Base-by-base conservation (phyloP, 129 eudicot species). In the Pittosporum tobira region DNA sequence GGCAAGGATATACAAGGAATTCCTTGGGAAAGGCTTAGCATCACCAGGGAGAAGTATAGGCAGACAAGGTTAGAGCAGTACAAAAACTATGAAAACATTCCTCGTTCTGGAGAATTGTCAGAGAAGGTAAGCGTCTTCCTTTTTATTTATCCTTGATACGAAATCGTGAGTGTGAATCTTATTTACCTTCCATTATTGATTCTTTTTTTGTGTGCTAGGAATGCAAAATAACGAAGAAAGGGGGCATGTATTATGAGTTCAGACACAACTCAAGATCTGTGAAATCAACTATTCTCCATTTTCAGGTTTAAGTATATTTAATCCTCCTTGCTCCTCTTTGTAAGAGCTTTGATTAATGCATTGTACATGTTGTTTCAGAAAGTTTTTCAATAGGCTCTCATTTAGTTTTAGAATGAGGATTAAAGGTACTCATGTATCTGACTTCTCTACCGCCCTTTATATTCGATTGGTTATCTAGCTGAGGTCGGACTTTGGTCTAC, bases 1-100 rank as follows among this genome's bases (percentile, higher is more conserved):
- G 96, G 96, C 48, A 76, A 75, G 70, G 96, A 88, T 55, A 81
- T 88, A 58, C 96, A 88, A 75, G 96, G 96, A 54, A 88, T 88
- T 20, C 94, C 94, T 1, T 88, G 96, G 96, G 94, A 84, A 34
- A 72, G 83, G 63, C 82, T 84, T 34, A 81, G 77, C 76, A 76
- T 84, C 46, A 78, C 96, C 27, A 79, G 94, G 57, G 94, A 88
- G 55, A 84, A 84, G 50, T 84, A 81, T 59, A 79, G 94, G 68
- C 84, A 81, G 73, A 84, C 87, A 29, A 84, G 96, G 61, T 70
- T 88, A 48, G 90, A 84, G 55, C 94, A 84, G 60, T 88, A 88
- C 65, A 88, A 77, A 63, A 88, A 84, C 57, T 84, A 84, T 57
- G 96, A 84, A 66, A 88, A 88, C 55, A 67, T 88, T 67, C 85